These are phyloP conservation scores for Metschnikowia amazonensis DNA, from an alignment of 805 yeast genomes.

Conservation along the genomic window DNA sequence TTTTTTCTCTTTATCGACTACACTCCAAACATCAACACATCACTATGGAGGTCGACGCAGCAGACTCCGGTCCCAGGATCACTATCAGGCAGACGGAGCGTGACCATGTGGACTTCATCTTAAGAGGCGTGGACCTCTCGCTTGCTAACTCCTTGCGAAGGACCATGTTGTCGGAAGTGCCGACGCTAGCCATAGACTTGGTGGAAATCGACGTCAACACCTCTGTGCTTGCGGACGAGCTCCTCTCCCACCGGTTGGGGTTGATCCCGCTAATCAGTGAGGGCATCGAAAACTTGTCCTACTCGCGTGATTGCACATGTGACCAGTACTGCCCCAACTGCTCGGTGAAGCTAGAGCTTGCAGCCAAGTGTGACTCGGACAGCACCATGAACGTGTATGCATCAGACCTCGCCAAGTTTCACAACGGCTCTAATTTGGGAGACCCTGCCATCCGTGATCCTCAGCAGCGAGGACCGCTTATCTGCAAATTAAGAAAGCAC, in stretches of 20 bases:
- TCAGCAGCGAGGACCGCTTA: conserved; percentile 76
- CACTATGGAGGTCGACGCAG: conserved; percentile 27
- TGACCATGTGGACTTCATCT: conserved; percentile 86
- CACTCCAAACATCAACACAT: conserved; percentile 1
- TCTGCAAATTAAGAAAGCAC: conserved; percentile 86
- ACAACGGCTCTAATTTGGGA: conserved; percentile 55
- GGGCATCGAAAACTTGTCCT: conserved; percentile 78
- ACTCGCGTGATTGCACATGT: conserved; percentile 95
- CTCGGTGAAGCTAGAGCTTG: conserved; percentile 78
- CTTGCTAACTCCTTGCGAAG: conserved; percentile 91
- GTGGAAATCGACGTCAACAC: conserved; percentile 93
- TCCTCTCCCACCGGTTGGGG: conserved; percentile 90
- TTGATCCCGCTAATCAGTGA: conserved; percentile 82
- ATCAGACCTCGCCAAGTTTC: conserved; percentile 56
- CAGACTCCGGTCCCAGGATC: conserved; percentile 64
- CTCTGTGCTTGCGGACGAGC: conserved; percentile 94
- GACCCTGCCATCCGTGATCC: conserved; percentile 81
- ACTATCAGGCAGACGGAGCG: conserved; percentile 81
- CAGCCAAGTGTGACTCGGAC: conserved; percentile 87
- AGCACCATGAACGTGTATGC: conserved; percentile 88
- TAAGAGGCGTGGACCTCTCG: conserved; percentile 82
- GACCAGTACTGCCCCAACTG: conserved; percentile 96
- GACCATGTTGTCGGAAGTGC: conserved; percentile 92
- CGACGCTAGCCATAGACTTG: conserved; percentile 92
- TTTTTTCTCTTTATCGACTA: neutral